Evolutionary conservation across 805 yeast species (phyloP).

Genomic region (Clavispora fructus): DNA sequence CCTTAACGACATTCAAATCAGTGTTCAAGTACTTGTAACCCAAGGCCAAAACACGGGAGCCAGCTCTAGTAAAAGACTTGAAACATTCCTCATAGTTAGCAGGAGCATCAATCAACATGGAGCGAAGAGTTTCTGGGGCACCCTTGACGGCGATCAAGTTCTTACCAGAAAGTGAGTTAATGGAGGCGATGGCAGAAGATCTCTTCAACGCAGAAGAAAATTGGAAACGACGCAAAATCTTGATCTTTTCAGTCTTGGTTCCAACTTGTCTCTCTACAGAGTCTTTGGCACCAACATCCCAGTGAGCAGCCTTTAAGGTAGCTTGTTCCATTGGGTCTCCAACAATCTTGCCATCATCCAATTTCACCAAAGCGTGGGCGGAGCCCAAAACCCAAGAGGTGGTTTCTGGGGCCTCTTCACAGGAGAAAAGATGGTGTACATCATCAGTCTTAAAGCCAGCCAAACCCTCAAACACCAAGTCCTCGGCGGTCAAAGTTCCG

Average conservation of each 20-base stretch:
- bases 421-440: slow-evolving; percentile 49
- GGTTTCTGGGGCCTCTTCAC: slow-evolving; percentile 61
- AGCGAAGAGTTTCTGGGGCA: slow-evolving; percentile 93
- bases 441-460: slow-evolving; percentile 67
- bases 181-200: slow-evolving; percentile 76
- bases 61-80: slow-evolving; percentile 89
- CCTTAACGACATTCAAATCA: slow-evolving; percentile 43
- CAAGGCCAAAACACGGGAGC: slow-evolving; percentile 93
- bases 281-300: slow-evolving; percentile 80
- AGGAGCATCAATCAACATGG: slow-evolving; percentile 69
- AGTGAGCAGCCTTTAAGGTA: slow-evolving; percentile 79
- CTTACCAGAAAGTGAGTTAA: slow-evolving; percentile 40
- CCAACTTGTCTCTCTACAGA: slow-evolving; percentile 45
- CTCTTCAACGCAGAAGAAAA: slow-evolving; percentile 94
- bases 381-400: slow-evolving; percentile 80
- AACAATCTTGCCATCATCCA: slow-evolving; percentile 95
- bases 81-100: slow-evolving; percentile 75
- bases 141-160: slow-evolving; percentile 87
- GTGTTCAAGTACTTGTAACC: slow-evolving; percentile 72
- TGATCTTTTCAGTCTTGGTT: slow-evolving; percentile 43
- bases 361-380: slow-evolving; percentile 90
- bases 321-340: slow-evolving; percentile 99
- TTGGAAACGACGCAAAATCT: slow-evolving; percentile 89
- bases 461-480: slow-evolving; percentile 90
- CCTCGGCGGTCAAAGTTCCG: slow-evolving; percentile 97